Evolutionary conservation across 176 grass and related monocot genomes (phyloP).

Genomic region (Bromus sterilis): DNA sequence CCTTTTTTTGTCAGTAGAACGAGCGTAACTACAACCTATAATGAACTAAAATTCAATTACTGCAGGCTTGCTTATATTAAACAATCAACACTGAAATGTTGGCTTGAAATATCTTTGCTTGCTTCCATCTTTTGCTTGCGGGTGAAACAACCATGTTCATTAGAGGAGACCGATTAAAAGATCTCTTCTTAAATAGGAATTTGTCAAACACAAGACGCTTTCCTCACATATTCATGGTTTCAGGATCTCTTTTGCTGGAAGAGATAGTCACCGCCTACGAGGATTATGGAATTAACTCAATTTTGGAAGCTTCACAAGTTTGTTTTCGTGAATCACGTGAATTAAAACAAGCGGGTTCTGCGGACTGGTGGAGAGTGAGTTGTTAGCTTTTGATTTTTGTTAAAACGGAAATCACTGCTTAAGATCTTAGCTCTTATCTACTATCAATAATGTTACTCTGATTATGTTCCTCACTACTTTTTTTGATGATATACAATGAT

Average conservation of each 20-base stretch:
- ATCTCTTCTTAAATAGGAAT: not conserved
- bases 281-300: constrained; percentile 61
- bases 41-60: not conserved
- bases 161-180: not conserved
- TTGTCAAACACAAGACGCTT: not conserved
- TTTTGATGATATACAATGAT: not conserved
- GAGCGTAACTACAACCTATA: not conserved
- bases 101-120: not conserved
- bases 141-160: not conserved
- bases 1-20: not conserved
- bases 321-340: constrained; percentile 68
- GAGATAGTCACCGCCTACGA: constrained; percentile 72
- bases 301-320: constrained; percentile 61
- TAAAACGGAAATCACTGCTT: not conserved
- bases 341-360: constrained; percentile 69
- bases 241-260: constrained; percentile 88
- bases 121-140: not conserved
- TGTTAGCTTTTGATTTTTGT: not conserved
- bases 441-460: not conserved
- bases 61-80: not conserved
- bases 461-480: not conserved
- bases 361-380: constrained; percentile 94
- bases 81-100: not conserved
- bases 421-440: not conserved
- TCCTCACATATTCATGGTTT: constrained; percentile 21